phyloP scores from a whole-genome alignment of 192 early-diverging fungal genomes.

The Phycomyces nitens region DNA sequence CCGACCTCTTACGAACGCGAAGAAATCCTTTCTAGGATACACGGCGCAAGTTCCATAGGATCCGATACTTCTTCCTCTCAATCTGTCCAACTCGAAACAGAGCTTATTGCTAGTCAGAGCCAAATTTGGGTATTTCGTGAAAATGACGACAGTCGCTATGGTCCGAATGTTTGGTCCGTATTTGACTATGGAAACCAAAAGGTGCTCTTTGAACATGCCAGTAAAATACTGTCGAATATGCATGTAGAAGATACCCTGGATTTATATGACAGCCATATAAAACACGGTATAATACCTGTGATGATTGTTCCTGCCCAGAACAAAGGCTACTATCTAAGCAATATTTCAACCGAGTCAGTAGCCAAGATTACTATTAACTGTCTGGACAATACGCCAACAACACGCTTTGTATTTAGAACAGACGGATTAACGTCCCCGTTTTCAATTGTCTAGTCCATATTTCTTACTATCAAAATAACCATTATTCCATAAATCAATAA shows the following conservation, averaged over 20 bases:
- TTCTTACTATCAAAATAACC: not conserved
- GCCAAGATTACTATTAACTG: not conserved
- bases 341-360: not conserved
- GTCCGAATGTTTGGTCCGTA: not conserved
- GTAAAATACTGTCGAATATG: not conserved
- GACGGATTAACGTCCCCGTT: not conserved
- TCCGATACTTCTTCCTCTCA: not conserved
- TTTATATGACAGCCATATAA: conserved; percentile 5
- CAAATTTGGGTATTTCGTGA: conserved; percentile 2
- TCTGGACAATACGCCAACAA: not conserved
- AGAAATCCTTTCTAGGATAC: no score
- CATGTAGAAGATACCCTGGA: not conserved
- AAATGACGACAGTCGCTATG: not conserved
- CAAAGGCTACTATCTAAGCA: not conserved
- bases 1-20: no score
- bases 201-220: conserved; percentile 2
- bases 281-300: not conserved
- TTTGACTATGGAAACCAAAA: conserved; percentile 8
- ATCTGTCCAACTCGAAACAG: not conserved
- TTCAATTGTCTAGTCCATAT: not conserved
- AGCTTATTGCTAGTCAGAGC: not conserved
- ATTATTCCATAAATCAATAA: no score
- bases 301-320: not conserved
- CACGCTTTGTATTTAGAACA: not conserved
- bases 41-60: no score